Conservation (phyloP, 768 basidiomycete species). For the Kwoniella dendrophila region DNA sequence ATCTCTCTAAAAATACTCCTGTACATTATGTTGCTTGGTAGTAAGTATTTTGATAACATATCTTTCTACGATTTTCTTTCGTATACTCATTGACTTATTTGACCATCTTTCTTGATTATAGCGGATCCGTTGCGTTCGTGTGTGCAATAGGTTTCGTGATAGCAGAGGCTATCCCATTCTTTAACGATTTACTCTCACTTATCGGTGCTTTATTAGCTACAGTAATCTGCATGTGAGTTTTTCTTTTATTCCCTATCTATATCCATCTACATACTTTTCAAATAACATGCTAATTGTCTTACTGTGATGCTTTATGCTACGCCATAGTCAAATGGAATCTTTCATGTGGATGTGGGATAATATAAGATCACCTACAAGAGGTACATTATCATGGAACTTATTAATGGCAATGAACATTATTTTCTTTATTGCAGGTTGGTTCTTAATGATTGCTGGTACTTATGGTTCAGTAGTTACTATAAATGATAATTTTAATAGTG, state of each 20-base stretch:
- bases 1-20: slow-evolving; percentile 35
- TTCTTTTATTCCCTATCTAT: neutral
- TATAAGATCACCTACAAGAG: slow-evolving; percentile 10
- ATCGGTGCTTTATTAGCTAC: slow-evolving; percentile 46
- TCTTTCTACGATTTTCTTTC: too few species aligned
- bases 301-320: too few species aligned
- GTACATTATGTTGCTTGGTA: slow-evolving; percentile 42
- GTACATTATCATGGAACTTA: neutral
- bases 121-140: slow-evolving; percentile 34
- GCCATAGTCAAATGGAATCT: slow-evolving; percentile 27
- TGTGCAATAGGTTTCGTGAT: slow-evolving; percentile 41
- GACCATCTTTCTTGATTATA: slow-evolving; percentile 12
- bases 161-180: slow-evolving; percentile 50
- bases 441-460: slow-evolving; percentile 25
- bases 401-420: slow-evolving; percentile 11
- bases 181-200: slow-evolving; percentile 40
- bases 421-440: slow-evolving; percentile 21
- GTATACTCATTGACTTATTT: too few species aligned
- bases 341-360: slow-evolving; percentile 51
- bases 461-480: slow-evolving; percentile 21
- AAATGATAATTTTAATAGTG: slow-evolving; percentile 18
- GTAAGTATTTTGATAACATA: slow-evolving; percentile 30
- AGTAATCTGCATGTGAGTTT: slow-evolving; percentile 40
- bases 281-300: neutral
- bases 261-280: slow-evolving; percentile 3